Evolutionary conservation across 768 basidiomycete genomes (phyloP).

Genomic region (Boletellus ananas): DNA sequence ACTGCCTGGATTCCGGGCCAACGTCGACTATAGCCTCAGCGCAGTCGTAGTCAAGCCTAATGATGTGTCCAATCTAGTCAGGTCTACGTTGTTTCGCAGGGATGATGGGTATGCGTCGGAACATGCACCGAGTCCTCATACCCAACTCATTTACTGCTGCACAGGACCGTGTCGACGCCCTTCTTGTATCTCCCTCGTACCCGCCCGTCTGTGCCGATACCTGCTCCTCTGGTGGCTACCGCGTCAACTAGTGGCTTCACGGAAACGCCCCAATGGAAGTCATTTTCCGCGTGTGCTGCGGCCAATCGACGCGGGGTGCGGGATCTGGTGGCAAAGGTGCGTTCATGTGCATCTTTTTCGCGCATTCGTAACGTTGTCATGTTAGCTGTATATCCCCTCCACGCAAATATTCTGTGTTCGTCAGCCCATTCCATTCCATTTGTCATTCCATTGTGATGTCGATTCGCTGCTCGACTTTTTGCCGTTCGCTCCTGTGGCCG

Average conservation of each 20-base stretch:
- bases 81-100: slow-evolving; percentile 50
- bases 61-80: slow-evolving; percentile 42
- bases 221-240: slow-evolving; percentile 37
- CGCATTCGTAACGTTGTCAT: not conserved
- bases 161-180: slow-evolving; percentile 53
- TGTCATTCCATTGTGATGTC: slow-evolving; percentile 54
- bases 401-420: slow-evolving; percentile 56
- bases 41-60: slow-evolving; percentile 49
- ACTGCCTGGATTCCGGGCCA: slow-evolving; percentile 68
- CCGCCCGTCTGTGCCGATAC: slow-evolving; percentile 52
- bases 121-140: not conserved
- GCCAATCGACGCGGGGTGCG: slow-evolving; percentile 36
- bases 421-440: slow-evolving; percentile 63
- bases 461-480: slow-evolving; percentile 57
- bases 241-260: slow-evolving; percentile 38
- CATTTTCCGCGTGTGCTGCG: slow-evolving; percentile 39
- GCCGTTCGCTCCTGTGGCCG: slow-evolving; percentile 50
- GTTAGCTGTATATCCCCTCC: slow-evolving; percentile 51
- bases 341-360: slow-evolving; percentile 1
- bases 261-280: slow-evolving; percentile 48
- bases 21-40: slow-evolving; percentile 58
- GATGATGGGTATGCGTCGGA: slow-evolving; percentile 46
- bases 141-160: slow-evolving; percentile 1
- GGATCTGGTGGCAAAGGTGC: slow-evolving; percentile 37
- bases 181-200: slow-evolving; percentile 67